Evolutionary conservation across 306 rosid species (phyloP).

Genomic region (Sophora flavescens): DNA sequence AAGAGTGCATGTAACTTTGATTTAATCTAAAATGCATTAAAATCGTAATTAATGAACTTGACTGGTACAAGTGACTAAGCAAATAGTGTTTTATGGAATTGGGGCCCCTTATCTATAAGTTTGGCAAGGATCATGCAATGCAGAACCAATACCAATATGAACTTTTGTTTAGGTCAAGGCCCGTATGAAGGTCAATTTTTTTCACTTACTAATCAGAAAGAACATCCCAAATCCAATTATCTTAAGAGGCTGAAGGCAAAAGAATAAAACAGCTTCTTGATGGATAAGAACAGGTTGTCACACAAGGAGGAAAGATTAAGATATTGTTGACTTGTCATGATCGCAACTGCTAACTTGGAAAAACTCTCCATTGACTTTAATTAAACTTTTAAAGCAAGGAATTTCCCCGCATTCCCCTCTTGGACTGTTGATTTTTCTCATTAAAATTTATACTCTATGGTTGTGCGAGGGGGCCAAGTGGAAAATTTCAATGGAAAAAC

Average conservation of each 20-base stretch:
- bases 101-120: neutral
- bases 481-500: constrained; percentile 27
- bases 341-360: constrained; percentile 22
- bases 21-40: no score
- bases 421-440: constrained; percentile 35
- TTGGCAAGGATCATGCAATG: neutral
- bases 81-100: neutral
- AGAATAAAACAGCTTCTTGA: constrained; percentile 32
- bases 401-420: constrained; percentile 17
- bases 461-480: neutral
- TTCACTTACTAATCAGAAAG: neutral
- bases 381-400: constrained; percentile 31
- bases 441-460: constrained; percentile 26
- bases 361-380: constrained; percentile 37
- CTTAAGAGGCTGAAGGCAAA: neutral
- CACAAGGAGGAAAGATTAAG: constrained; percentile 14
- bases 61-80: neutral
- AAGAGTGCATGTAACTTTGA: no score
- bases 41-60: neutral
- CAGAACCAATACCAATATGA: neutral
- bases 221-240: constrained; percentile 1
- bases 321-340: constrained; percentile 44
- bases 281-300: constrained; percentile 49
- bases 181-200: neutral
- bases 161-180: neutral